A percentile compares a stretch with the other conserved stretches of the same genome.
phyloP scores from a whole-genome alignment of 2,329 filamentous ascomycete species.

The Canariomyces notabilis region DNA sequence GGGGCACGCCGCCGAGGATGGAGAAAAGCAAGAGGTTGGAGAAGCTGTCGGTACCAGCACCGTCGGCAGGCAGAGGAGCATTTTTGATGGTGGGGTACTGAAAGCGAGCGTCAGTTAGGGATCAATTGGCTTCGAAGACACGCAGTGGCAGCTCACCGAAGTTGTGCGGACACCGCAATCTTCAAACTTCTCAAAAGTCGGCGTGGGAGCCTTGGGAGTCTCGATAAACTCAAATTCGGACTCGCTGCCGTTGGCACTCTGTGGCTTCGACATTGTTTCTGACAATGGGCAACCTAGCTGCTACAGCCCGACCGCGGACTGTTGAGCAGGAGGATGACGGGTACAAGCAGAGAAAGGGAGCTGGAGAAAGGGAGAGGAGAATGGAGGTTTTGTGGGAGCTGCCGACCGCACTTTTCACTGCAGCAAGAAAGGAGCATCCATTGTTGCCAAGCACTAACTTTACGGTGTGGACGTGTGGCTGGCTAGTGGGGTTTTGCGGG shows the following conservation, averaged over 20 bases:
- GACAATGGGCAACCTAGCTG: slow-evolving; percentile 18
- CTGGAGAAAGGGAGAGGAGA: not conserved
- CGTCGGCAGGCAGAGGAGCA: slow-evolving; percentile 87
- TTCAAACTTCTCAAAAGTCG: slow-evolving; percentile 47
- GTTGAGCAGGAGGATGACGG: slow-evolving; percentile 15
- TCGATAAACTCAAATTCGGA: slow-evolving; percentile 61
- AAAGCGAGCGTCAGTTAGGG: slow-evolving; percentile 14
- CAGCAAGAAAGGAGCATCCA: slow-evolving; percentile 10
- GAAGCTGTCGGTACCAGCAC: slow-evolving; percentile 77
- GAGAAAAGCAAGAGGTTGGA: slow-evolving; percentile 73
- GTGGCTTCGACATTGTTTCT: slow-evolving; percentile 44
- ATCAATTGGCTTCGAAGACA: slow-evolving; percentile 5
- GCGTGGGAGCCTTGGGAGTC: slow-evolving; percentile 47
- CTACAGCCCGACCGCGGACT: too few relatives aligned
- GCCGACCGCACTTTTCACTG: slow-evolving; percentile 15
- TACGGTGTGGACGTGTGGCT: slow-evolving; percentile 6
- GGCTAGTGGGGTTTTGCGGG: slow-evolving; percentile 1
- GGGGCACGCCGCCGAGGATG: slow-evolving; percentile 65
- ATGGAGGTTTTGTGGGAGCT: slow-evolving; percentile 14
- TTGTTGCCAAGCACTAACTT: too few relatives aligned
- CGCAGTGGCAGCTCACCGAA: slow-evolving; percentile 37
- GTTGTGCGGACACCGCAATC: slow-evolving; percentile 53
- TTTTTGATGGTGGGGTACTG: slow-evolving; percentile 90
- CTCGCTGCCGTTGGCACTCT: slow-evolving; percentile 45
- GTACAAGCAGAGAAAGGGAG: slow-evolving; percentile 10